Evolutionary conservation across 495 filamentous ascomycete species (phyloP), one percentile per base, ranked within the genome.

Genomic region (Pyrenula massariospora): DNA sequence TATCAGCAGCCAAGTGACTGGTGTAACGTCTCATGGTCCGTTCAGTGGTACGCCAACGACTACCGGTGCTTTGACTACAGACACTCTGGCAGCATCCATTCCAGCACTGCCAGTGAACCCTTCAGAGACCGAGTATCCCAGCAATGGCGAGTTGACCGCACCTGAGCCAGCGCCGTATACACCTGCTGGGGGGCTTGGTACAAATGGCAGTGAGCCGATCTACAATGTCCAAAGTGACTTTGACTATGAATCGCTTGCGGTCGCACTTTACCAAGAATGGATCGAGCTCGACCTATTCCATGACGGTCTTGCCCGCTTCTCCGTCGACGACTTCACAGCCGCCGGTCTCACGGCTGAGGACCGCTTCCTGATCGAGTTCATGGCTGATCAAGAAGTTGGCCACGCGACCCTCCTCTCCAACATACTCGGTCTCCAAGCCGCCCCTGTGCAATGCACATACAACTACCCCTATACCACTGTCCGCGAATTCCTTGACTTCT

Each of bases 221-320:
- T 94, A 94, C 67, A 78, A 79, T 15, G 74, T 82, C 0, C 67
- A 84, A 50, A 84, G 81, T 55, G 87, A 90, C 59, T 90, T 88
- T 60, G 87, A 89, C 62, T 90, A 81, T 64, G 70, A 89, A 57
- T 89, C 85, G 0, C 70, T 90, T 57, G 69, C 73, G 3, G 76
- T 92, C 8, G 85, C 75, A 3, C 71, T 91, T 1, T 89, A 90
- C 62, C 84, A 91, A 58, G 91, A 95, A 71, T 95, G 79, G 75
- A 90, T 93, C 59, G 90, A 95, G 67, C 74, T 94, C 0, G 91
- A 94, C 64, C 76, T 91, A 15, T 96, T 95, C 80, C 84, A 88
- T 63, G 80, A 88, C 65, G 88, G 85, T 19, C 75, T 95, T 19
- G 78, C 77, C 1, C 79, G 75, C 0, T 95, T 92, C 71, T 80